Evolutionary conservation across 1,284 basidiomycete genomes (phyloP).

Genomic region (Melampsora larici-populina): DNA sequence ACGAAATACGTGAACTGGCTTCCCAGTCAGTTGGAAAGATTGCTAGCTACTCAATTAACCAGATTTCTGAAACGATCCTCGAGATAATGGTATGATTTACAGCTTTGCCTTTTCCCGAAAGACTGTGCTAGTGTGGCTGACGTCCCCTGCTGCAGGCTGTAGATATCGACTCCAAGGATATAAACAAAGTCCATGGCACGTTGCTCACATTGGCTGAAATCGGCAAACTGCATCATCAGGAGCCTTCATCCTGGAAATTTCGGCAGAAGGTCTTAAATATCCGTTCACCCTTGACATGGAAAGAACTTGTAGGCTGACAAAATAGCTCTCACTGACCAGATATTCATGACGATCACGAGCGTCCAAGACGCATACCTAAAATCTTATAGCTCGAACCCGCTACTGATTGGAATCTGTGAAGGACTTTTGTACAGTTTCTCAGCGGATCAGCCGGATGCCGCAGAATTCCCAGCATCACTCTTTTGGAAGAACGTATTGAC

Average conservation of each 20-base stretch:
- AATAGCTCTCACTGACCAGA: neutral
- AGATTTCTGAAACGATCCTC: constrained; percentile 60
- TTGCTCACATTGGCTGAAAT: constrained; percentile 71
- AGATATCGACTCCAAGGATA: constrained; percentile 66
- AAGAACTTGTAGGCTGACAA: too few species aligned
- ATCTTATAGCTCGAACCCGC: neutral
- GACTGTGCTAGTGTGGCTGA: neutral
- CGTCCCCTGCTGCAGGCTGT: constrained; percentile 57
- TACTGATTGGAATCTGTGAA: constrained; percentile 27
- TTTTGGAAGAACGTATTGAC: constrained; percentile 23
- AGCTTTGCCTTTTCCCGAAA: neutral
- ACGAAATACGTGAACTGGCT: constrained; percentile 72
- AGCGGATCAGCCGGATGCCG: neutral
- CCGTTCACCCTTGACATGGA: too few species aligned
- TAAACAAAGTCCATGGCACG: constrained; percentile 74
- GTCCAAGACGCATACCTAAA: constrained; percentile 16
- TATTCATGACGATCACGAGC: constrained; percentile 13
- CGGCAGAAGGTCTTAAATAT: too few species aligned
- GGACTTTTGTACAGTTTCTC: constrained; percentile 27
- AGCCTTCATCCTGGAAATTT: neutral
- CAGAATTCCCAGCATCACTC: constrained; percentile 15
- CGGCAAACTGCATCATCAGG: constrained; percentile 54
- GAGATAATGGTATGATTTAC: constrained; percentile 60
- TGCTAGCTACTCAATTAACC: constrained; percentile 65
- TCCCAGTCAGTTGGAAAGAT: constrained; percentile 67